Conservation (phyloP, 2,329 filamentous ascomycete genomes). For the Bipolaris gigantea region DNA sequence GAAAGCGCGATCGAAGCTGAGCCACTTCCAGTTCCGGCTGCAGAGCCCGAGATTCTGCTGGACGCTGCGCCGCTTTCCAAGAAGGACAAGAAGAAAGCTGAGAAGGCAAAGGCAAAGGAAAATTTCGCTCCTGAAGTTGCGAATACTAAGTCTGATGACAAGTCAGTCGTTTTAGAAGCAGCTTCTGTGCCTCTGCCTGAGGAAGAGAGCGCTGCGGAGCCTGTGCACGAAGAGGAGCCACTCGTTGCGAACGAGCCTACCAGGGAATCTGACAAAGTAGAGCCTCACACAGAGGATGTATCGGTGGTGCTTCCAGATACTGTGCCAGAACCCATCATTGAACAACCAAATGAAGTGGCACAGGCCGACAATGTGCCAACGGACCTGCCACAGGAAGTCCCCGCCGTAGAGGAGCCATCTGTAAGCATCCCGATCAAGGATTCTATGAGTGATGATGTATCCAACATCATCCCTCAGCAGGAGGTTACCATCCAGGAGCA, state of each 20-base stretch:
- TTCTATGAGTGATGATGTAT: background rate
- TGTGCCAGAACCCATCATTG: background rate
- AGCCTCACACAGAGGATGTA: slow-evolving; percentile 8
- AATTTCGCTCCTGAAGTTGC: slow-evolving; percentile 13
- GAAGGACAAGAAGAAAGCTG: slow-evolving; percentile 37
- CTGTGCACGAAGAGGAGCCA: background rate
- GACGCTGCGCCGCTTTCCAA: slow-evolving; percentile 16
- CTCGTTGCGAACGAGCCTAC: slow-evolving; percentile 15
- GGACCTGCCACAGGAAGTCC: background rate
- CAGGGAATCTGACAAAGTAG: slow-evolving; percentile 18
- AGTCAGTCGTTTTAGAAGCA: background rate
- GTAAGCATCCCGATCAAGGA: background rate
- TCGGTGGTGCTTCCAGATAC: background rate
- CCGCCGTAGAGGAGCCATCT: background rate
- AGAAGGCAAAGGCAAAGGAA: slow-evolving; percentile 29
- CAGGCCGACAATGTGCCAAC: background rate
- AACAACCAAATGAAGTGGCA: background rate
- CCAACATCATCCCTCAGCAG: background rate
- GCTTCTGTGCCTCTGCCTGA: background rate
- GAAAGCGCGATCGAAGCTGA: background rate
- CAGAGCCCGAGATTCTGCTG: background rate
- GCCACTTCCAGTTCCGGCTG: background rate
- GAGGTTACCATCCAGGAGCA: background rate
- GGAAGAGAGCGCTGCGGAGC: slow-evolving; percentile 5
- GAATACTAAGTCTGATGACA: background rate